Percentiles rank a stretch among this genome's conserved stretches.
Conservation (phyloP, 805 yeast genomes). For the Candida pini region DNA sequence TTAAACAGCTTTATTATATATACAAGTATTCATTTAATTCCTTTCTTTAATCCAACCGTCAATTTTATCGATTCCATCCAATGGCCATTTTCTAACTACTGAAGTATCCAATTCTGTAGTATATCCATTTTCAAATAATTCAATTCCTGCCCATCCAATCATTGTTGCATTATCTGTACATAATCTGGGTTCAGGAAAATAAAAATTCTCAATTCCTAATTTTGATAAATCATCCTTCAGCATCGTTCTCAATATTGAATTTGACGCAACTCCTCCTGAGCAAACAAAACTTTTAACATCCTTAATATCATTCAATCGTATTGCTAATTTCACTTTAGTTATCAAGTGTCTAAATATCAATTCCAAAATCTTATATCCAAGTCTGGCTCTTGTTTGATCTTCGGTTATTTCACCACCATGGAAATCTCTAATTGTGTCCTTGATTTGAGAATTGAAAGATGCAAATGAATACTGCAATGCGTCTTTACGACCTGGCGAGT, state of each 20-base stretch:
- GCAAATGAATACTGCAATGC: conserved; percentile 68
- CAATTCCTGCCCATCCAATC: conserved; percentile 98
- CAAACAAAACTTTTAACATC: conserved; percentile 57
- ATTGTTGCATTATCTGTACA: conserved; percentile 95
- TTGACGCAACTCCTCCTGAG: conserved; percentile 95
- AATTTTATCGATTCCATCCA: conserved; percentile 42
- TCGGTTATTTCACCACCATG: conserved; percentile 13
- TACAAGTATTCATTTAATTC: neutral
- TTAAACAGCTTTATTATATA: neutral
- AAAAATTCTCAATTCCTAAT: conserved; percentile 33
- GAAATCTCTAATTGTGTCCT: conserved; percentile 20
- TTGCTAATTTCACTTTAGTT: conserved; percentile 52
- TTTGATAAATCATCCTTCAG: conserved; percentile 33
- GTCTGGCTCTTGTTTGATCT: conserved; percentile 31
- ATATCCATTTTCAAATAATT: conserved; percentile 56
- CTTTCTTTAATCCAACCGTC: conserved; percentile 43
- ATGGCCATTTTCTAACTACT: conserved; percentile 84
- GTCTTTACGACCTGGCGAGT: conserved; percentile 40
- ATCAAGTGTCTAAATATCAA: conserved; percentile 68
- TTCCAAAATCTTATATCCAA: conserved; percentile 58
- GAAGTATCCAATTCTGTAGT: conserved; percentile 47
- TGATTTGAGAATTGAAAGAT: conserved; percentile 39
- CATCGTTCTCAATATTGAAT: conserved; percentile 46
- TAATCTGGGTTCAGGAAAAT: conserved; percentile 62
- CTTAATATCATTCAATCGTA: conserved; percentile 35